A percentile compares a stretch with the other conserved stretches of the same genome.
These are phyloP conservation scores for Cylindrodendrum hubeiense DNA, from an alignment of 2,329 filamentous ascomycete species.

Conservation along the genomic window DNA sequence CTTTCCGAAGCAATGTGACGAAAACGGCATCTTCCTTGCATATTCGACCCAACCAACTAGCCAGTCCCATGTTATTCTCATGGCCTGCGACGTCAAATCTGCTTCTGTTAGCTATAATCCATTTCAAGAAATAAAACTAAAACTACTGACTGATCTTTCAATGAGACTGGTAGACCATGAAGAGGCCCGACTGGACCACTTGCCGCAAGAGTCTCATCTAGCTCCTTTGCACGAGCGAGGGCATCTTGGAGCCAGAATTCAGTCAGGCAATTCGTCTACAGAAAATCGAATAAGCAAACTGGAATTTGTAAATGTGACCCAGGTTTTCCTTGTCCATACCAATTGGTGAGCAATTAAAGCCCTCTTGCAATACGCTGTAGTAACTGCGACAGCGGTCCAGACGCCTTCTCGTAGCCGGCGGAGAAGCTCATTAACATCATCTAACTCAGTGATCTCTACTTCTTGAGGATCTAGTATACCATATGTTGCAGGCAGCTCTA, in stretches of 20 bases:
- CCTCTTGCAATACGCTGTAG: slow-evolving; percentile 19
- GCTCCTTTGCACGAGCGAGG: slow-evolving; percentile 14
- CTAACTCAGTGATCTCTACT: too few species aligned
- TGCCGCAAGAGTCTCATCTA: slow-evolving; percentile 11
- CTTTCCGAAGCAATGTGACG: too few species aligned
- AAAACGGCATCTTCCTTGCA: too few species aligned
- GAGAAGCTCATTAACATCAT: too few species aligned
- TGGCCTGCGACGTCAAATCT: slow-evolving; percentile 62
- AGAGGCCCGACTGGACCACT: slow-evolving; percentile 55
- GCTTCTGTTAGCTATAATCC: slow-evolving; percentile 26
- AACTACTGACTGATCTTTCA: slow-evolving; percentile 38
- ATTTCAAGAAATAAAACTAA: too few species aligned
- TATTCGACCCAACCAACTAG: too few species aligned
- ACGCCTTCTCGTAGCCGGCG: too few species aligned
- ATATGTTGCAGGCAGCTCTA: too few species aligned
- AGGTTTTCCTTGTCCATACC: background rate
- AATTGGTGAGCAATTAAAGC: slow-evolving; percentile 30
- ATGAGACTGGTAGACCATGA: slow-evolving; percentile 67
- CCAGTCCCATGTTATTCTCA: too few species aligned
- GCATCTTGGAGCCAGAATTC: slow-evolving; percentile 30
- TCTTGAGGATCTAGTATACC: too few species aligned
- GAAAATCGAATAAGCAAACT: background rate
- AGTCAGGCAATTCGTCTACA: slow-evolving; percentile 26
- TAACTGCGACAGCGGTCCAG: slow-evolving; percentile 13
- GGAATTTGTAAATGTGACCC: background rate